These are phyloP conservation scores for Penicillium waksmanii DNA, from an alignment of 495 filamentous ascomycete species.

Conservation along the genomic window DNA sequence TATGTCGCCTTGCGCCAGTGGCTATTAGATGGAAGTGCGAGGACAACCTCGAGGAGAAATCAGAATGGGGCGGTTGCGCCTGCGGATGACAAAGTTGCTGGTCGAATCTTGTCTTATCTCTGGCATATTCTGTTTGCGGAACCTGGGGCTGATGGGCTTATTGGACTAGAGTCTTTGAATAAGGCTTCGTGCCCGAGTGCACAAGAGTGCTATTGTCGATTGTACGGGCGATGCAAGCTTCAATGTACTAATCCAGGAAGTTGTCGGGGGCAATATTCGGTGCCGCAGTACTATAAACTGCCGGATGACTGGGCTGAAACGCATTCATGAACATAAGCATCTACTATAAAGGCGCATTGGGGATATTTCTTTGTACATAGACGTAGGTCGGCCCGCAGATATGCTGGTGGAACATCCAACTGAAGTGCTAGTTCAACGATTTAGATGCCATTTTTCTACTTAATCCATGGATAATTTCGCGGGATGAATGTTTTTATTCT, in stretches of 20 bases:
- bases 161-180: conserved; percentile 50
- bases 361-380: too few species aligned
- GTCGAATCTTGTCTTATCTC: conserved; percentile 45
- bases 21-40: conserved; percentile 32
- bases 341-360: not conserved
- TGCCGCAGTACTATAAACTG: conserved; percentile 39
- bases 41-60: not conserved
- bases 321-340: conserved; percentile 22
- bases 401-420: too few species aligned
- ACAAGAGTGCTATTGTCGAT: conserved; percentile 47
- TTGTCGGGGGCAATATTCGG: conserved; percentile 41
- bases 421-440: too few species aligned
- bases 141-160: conserved; percentile 23
- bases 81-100: conserved; percentile 41
- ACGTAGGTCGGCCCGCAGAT: too few species aligned
- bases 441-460: too few species aligned
- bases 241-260: conserved; percentile 32
- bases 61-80: conserved; percentile 31
- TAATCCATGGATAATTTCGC: too few species aligned
- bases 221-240: conserved; percentile 46
- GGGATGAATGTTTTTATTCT: too few species aligned
- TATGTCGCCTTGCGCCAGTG: conserved; percentile 49
- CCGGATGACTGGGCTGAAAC: conserved; percentile 41
- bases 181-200: conserved; percentile 41
- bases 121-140: conserved; percentile 51